Base-by-base conservation (phyloP, 148 eudicot genomes). In the Chenopodium album region DNA sequence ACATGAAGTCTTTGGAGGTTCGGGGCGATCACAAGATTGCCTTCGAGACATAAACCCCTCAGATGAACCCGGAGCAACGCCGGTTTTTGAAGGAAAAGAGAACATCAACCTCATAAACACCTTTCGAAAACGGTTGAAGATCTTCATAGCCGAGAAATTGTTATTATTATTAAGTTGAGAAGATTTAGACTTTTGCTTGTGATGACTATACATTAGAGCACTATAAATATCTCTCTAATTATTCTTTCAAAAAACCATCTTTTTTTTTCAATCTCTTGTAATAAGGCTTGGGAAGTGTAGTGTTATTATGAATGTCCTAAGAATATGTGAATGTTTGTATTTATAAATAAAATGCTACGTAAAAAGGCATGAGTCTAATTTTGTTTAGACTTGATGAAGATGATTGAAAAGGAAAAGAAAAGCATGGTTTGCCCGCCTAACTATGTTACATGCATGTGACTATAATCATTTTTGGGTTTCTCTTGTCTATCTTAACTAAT, bases 1-100 rank as follows among this genome's bases (percentile, higher is more conserved):
- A 85, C 87, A 90, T 46, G 91, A 90, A 37, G 85, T 84, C 77
- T 86, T 87, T 0, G 91, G 91, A 26, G 90, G 80, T 16, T 90
- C 90, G 6, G 79, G 71, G 14, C 65, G 23, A 17, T 89, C 91
- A 64, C 89, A 85, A 0, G 90, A 89, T 46, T 84, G 64, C 59
- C 90, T 66, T 31, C 88, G 75, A 4, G 84, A 83, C 69, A 48
- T 75, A 44, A 86, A 77, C 22, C 60, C 29, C 4, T 59, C 62
- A 0, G 82, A n/a, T 56, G 82, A 48, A 1, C 47, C 26, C 3
- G 74, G 8, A 26, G 75, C 46, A 63, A 75, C 73, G 71, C 66
- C 12, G 4, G 48, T 28, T 31, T 72, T 65, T 3, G 83, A 67
- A 3, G 85, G 87, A 22, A 82, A 50, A 13, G 87, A 66, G 82